phyloP scores from a whole-genome alignment of 805 yeast species.

The Saccharomyces cerevisiae region DNA sequence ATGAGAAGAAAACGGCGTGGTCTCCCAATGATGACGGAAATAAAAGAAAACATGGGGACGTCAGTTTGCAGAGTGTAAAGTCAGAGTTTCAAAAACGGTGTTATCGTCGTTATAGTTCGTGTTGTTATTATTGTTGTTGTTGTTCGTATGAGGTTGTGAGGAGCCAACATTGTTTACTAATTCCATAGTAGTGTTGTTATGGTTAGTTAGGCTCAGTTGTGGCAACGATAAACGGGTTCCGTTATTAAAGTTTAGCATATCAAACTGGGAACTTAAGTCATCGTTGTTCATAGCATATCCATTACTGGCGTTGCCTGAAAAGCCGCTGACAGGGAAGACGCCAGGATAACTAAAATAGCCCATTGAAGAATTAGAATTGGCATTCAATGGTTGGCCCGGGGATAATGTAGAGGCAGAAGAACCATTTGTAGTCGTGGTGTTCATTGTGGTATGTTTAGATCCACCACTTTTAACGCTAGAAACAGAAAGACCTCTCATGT shows the following conservation, averaged over 20 bases:
- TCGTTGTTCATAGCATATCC: constrained; percentile 15
- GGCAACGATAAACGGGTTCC: constrained; percentile 27
- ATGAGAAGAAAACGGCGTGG: neutral
- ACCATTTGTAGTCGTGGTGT: constrained; percentile 8
- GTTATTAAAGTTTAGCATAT: constrained; percentile 22
- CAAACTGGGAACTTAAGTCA: constrained; percentile 25
- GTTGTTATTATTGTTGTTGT: neutral
- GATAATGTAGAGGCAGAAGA: constrained; percentile 6
- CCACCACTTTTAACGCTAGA: constrained; percentile 27
- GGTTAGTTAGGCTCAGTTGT: constrained; percentile 24
- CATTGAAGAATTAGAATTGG: neutral
- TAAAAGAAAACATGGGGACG: neutral
- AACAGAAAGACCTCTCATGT: constrained; percentile 26
- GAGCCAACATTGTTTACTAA: neutral
- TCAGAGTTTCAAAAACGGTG: neutral
- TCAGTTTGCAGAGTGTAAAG: neutral
- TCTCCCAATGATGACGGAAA: neutral
- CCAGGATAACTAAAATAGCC: constrained; percentile 28
- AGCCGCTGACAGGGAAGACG: constrained; percentile 18
- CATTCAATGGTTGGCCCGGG: constrained; percentile 1
- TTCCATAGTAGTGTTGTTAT: constrained; percentile 7
- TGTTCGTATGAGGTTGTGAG: neutral
- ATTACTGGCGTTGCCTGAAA: constrained; percentile 2
- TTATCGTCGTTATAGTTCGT: neutral
- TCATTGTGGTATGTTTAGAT: constrained; percentile 21